Conservation (phyloP, 2,329 filamentous ascomycete species). For the Curvularia hawaiiensis region DNA sequence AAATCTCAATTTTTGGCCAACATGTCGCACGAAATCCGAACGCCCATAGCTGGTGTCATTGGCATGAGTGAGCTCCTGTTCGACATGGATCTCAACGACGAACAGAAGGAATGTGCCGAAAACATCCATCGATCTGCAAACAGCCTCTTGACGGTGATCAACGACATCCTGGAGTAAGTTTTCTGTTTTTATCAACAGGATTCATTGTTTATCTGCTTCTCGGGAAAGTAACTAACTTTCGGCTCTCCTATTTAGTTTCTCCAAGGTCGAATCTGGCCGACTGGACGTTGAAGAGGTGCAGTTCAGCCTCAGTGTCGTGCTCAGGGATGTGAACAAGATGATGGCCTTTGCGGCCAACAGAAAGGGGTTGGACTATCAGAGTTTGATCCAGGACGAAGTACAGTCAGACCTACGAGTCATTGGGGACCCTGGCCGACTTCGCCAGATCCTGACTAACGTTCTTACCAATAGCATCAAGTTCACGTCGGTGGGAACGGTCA, state of each 20-base stretch:
- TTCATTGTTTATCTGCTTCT: not conserved
- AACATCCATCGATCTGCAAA: slow-evolving; percentile 82
- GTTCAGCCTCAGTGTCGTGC: slow-evolving; percentile 74
- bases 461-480: slow-evolving; percentile 61
- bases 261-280: slow-evolving; percentile 79
- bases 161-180: slow-evolving; percentile 75
- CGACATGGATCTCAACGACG: slow-evolving; percentile 69
- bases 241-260: slow-evolving; percentile 57
- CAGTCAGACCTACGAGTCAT: slow-evolving; percentile 76
- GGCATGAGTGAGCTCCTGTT: slow-evolving; percentile 78
- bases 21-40: slow-evolving; percentile 81
- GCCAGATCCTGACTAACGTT: slow-evolving; percentile 83
- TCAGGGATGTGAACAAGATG: slow-evolving; percentile 85
- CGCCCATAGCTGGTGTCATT: slow-evolving; percentile 79
- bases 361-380: slow-evolving; percentile 75
- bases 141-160: slow-evolving; percentile 83
- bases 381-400: slow-evolving; percentile 66
- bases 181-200: not conserved
- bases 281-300: slow-evolving; percentile 81
- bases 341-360: slow-evolving; percentile 82
- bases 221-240: not conserved
- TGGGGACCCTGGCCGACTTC: slow-evolving; percentile 81
- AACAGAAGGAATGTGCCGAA: slow-evolving; percentile 75
- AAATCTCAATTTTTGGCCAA: slow-evolving; percentile 82
- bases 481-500: slow-evolving; percentile 49